phyloP scores from a whole-genome alignment of 2,329 filamentous ascomycete genomes.

The Xylaria sp. region DNA sequence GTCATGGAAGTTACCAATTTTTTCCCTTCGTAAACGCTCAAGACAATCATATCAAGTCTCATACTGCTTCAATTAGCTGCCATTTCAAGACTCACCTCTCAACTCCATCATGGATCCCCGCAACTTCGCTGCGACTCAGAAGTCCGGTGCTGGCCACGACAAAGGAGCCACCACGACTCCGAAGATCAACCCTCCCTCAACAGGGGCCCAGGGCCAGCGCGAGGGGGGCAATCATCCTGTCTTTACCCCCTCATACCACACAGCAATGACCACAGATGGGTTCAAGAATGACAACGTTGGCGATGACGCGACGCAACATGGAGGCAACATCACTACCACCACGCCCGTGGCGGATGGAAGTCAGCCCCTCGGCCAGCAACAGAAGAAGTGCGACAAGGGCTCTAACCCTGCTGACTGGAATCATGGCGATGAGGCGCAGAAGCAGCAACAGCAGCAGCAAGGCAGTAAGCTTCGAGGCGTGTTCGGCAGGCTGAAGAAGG shows the following conservation, averaged over 20 bases:
- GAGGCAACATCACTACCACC: neutral
- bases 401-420: neutral
- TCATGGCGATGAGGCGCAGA: neutral
- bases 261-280: conserved; percentile 16
- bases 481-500: conserved; percentile 7
- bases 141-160: conserved; percentile 1
- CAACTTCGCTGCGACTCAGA: neutral
- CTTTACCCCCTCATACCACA: conserved; percentile 6
- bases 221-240: neutral
- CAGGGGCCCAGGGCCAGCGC: neutral
- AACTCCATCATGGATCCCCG: conserved; percentile 5
- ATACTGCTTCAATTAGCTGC: neutral
- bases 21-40: neutral
- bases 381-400: neutral
- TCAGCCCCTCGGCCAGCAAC: neutral
- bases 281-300: conserved; percentile 6
- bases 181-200: neutral
- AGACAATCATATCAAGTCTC: neutral
- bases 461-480: conserved; percentile 8
- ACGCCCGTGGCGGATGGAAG: neutral
- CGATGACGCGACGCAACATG: neutral
- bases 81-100: neutral
- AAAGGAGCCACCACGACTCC: neutral
- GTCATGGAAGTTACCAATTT: neutral
- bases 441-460: conserved; percentile 7